Evolutionary conservation across 139 green algal species (phyloP), one percentile per base, ranked within the genome.

Genomic region (Chlamydomonas sphaeroides): DNA sequence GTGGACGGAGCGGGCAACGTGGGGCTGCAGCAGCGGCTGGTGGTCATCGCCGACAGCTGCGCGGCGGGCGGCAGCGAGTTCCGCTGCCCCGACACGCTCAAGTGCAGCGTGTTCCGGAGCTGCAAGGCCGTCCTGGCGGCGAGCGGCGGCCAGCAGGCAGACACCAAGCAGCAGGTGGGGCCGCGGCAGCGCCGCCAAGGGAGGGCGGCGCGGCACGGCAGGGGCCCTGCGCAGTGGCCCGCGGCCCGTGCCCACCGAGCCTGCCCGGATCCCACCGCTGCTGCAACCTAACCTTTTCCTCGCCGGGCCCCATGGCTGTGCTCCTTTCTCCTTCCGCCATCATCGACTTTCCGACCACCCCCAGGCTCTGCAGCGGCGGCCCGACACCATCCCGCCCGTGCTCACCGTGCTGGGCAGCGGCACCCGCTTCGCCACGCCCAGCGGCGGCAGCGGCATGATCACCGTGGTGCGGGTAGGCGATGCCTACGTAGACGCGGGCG

Each of bases 1-100:
- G n/a, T 14, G 20, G 70, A 78, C 25, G 5, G 8, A 0, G 23
- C 51, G 10, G 53, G 53, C 70, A 78, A 78, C 51, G 36, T 11
- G 51, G 70, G 23, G 0, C 70, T 35, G 0, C 33, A 2, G 70
- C 21, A 38, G 51, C 70, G 70, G 23, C 35, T 26, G 33, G 70
- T 78, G 18, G 45, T 10, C 0, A 51, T 78, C 33, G 59, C 49
- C 23, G 70, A 78, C 70, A 78, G 51, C 35, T 78, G 70, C 51
- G 62, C 23, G 5, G 49, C 30, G 0, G 36, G 5, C 0, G 35
- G 28, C 70, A n/a, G n/a, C n/a, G 51, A 78, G 70, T 66, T 67
- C 70, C 51, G 70, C 23, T 78, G 70, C 51, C 15, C 70, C 14
- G 25, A 51, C 23, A 78, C 70, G 33, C 23, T 41, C 35, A 1